phyloP scores from a whole-genome alignment of 306 rosid genomes.

The Glycine tomentella region DNA sequence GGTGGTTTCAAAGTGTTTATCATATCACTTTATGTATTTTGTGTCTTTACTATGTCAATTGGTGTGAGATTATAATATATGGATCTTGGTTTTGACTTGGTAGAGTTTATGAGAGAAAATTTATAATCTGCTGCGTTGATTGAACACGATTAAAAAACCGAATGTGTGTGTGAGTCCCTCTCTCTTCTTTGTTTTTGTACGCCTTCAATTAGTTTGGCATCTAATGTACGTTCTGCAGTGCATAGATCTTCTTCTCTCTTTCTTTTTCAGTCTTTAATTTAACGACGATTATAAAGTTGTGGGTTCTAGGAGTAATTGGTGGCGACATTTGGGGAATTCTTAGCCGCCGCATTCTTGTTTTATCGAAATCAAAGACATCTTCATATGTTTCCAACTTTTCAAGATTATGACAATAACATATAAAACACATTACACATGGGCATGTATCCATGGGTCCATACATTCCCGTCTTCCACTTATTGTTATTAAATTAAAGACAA shows the following conservation, averaged over 20 bases:
- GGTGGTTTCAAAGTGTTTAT: conserved; percentile 33
- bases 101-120: conserved; percentile 13
- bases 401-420: conserved; percentile 25
- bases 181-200: conserved; percentile 17
- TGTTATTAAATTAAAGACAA: neutral
- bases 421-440: conserved; percentile 42
- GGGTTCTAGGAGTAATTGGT: conserved; percentile 70
- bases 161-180: neutral
- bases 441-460: conserved; percentile 44
- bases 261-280: neutral
- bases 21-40: conserved; percentile 11
- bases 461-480: conserved; percentile 17
- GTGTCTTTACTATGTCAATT: conserved; percentile 9
- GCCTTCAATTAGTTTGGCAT: conserved; percentile 25
- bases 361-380: conserved; percentile 52
- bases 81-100: conserved; percentile 38
- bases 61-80: conserved; percentile 29
- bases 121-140: conserved; percentile 29
- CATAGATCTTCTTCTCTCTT: neutral
- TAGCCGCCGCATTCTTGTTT: conserved; percentile 76
- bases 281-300: conserved; percentile 36
- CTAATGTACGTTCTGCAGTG: conserved; percentile 38
- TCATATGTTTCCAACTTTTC: conserved; percentile 50
- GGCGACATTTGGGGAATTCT: conserved; percentile 85
- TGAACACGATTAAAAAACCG: neutral